Evolutionary conservation across 179 eudicot genomes (phyloP).

Genomic region (Drosera spatulata): DNA sequence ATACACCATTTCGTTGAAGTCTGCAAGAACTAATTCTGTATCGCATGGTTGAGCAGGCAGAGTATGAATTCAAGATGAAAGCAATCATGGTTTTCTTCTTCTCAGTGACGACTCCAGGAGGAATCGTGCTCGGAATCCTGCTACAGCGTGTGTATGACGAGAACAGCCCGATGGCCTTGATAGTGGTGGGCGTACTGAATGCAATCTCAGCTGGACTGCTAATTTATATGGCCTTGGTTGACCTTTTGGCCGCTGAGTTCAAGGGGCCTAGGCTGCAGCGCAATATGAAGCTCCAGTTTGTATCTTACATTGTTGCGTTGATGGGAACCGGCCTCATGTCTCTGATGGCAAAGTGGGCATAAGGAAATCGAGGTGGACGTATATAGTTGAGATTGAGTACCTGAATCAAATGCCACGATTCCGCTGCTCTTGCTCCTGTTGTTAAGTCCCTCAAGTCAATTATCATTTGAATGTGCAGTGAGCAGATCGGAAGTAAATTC

Average conservation of each 20-base stretch:
- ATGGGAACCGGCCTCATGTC: constrained; percentile 31
- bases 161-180: constrained; percentile 27
- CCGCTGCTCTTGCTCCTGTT: no score
- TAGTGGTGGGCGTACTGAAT: constrained; percentile 24
- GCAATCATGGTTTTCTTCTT: constrained; percentile 30
- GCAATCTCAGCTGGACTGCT: constrained; percentile 28
- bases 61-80: constrained; percentile 19
- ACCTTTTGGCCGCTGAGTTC: constrained; percentile 28
- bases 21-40: no score
- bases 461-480: no score
- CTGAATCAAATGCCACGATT: no score
- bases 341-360: constrained; percentile 31
- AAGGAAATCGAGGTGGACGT: background rate
- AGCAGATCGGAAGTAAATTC: no score
- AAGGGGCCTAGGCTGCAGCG: constrained; percentile 24
- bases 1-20: no score
- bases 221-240: constrained; percentile 37
- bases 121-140: constrained; percentile 21
- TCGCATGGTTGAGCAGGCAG: constrained; percentile 13
- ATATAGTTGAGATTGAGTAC: no score
- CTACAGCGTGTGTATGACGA: constrained; percentile 21
- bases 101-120: constrained; percentile 29
- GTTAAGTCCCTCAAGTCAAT: no score
- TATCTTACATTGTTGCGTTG: constrained; percentile 16
- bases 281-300: constrained; percentile 25